A percentile compares a stretch with the other conserved stretches of the same genome.
These are phyloP conservation scores for Penicillium taxi DNA, from an alignment of 495 filamentous ascomycete species.

Conservation along the genomic window DNA sequence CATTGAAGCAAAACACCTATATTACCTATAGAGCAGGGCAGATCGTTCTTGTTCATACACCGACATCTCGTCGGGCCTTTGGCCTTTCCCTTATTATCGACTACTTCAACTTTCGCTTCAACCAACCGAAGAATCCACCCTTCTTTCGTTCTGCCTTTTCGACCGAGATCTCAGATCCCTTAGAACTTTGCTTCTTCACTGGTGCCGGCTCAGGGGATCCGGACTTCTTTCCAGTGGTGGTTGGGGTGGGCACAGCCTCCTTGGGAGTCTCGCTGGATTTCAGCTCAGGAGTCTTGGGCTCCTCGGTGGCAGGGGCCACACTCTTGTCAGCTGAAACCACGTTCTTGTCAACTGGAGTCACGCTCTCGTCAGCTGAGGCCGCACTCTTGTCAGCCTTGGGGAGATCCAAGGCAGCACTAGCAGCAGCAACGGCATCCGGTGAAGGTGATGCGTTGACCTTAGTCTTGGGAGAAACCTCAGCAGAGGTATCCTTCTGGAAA, in stretches of 20 bases:
- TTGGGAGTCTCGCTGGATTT: conserved; percentile 8
- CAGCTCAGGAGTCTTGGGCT: conserved; percentile 11
- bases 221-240: no score
- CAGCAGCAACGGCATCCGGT: conserved; percentile 20
- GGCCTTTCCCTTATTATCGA: conserved; percentile 1
- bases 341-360: conserved; percentile 39
- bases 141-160: conserved; percentile 20
- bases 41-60: conserved; percentile 18
- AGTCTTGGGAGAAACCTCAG: conserved; percentile 3
- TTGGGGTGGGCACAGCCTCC: no score
- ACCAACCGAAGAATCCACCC: conserved; percentile 21
- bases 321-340: conserved; percentile 1
- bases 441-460: conserved; percentile 7
- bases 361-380: conserved; percentile 17
- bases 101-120: conserved; percentile 28
- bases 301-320: conserved; percentile 1
- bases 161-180: no score
- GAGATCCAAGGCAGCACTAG: conserved; percentile 19
- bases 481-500: conserved; percentile 32
- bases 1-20: conserved; percentile 4
- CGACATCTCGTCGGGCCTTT: conserved; percentile 1
- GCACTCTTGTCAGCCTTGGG: conserved; percentile 18
- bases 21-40: conserved; percentile 2
- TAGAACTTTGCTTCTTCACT: no score
- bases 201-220: no score